Evolutionary conservation across 176 grass and related monocot species (phyloP).

Genomic region (Chloris gayana): DNA sequence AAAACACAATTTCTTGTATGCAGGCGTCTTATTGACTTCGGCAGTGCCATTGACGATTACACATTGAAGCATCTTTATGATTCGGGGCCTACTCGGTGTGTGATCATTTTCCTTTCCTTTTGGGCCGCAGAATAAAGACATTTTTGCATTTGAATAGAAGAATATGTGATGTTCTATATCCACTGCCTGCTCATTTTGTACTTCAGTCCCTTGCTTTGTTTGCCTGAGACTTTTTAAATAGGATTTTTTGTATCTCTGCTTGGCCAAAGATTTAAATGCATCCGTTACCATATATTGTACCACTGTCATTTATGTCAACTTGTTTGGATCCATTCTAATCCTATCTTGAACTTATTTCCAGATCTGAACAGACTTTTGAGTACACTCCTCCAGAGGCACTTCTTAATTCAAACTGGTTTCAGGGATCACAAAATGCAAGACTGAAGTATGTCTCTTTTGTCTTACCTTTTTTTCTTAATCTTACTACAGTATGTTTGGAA

Average conservation of each 20-base stretch:
- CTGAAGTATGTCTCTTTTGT: conserved; percentile 67
- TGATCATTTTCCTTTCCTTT: conserved; percentile 36
- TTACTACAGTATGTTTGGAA: conserved; percentile 10
- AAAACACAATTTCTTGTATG: conserved; percentile 31
- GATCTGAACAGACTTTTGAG: conserved; percentile 96
- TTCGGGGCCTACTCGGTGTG: conserved; percentile 80
- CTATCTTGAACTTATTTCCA: conserved; percentile 39
- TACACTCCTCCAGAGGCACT: conserved; percentile 95
- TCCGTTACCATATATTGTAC: neutral
- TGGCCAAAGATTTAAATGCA: neutral
- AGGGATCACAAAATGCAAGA: conserved; percentile 68
- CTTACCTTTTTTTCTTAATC: conserved; percentile 16
- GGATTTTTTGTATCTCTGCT: neutral
- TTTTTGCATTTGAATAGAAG: conserved; percentile 3
- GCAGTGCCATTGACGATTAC: conserved; percentile 98
- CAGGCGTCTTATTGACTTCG: conserved; percentile 96
- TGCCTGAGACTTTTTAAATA: neutral
- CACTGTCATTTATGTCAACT: neutral
- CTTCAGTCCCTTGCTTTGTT: neutral
- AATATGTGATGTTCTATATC: conserved; percentile 3
- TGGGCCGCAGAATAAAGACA: neutral
- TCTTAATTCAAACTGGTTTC: conserved; percentile 91
- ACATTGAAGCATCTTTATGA: conserved; percentile 94
- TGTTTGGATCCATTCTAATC: conserved; percentile 18
- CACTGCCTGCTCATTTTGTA: neutral